Conservation (phyloP, 371 early-diverging fungal species). For the Gilbertella persicaria region DNA sequence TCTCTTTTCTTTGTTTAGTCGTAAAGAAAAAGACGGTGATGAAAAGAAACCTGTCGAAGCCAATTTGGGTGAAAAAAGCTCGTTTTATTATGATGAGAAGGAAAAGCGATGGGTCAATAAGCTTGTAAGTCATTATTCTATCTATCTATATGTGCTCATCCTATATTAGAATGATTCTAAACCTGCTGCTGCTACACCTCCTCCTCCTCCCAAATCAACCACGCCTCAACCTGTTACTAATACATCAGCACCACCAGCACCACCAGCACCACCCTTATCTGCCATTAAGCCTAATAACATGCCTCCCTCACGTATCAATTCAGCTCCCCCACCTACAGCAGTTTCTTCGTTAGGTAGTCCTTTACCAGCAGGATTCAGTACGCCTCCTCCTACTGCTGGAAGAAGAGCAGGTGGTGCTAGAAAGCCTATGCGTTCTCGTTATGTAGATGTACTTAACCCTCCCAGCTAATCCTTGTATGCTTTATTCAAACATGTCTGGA, state of each 20-base stretch:
- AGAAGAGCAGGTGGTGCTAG: slow-evolving; percentile 32
- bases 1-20: slow-evolving; percentile 48
- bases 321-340: slow-evolving; percentile 27
- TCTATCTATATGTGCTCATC: background rate
- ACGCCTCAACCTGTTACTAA: slow-evolving; percentile 7
- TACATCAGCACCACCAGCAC: background rate
- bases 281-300: slow-evolving; percentile 13
- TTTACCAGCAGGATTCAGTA: slow-evolving; percentile 22
- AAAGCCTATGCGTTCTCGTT: slow-evolving; percentile 51
- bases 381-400: slow-evolving; percentile 29
- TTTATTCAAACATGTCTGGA: slow-evolving; percentile 27
- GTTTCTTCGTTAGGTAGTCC: slow-evolving; percentile 12
- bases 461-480: slow-evolving; percentile 12
- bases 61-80: slow-evolving; percentile 67
- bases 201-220: slow-evolving; percentile 28
- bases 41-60: slow-evolving; percentile 61
- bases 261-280: slow-evolving; percentile 3
- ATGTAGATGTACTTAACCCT: slow-evolving; percentile 52
- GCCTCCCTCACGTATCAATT: slow-evolving; percentile 29
- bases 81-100: slow-evolving; percentile 71
- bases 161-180: slow-evolving; percentile 22
- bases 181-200: slow-evolving; percentile 30
- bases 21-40: slow-evolving; percentile 38
- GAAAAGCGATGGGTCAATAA: slow-evolving; percentile 64
- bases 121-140: slow-evolving; percentile 25